These are phyloP conservation scores for Podila horticola DNA, from an alignment of 192 early-diverging fungal species.

Conservation along the genomic window DNA sequence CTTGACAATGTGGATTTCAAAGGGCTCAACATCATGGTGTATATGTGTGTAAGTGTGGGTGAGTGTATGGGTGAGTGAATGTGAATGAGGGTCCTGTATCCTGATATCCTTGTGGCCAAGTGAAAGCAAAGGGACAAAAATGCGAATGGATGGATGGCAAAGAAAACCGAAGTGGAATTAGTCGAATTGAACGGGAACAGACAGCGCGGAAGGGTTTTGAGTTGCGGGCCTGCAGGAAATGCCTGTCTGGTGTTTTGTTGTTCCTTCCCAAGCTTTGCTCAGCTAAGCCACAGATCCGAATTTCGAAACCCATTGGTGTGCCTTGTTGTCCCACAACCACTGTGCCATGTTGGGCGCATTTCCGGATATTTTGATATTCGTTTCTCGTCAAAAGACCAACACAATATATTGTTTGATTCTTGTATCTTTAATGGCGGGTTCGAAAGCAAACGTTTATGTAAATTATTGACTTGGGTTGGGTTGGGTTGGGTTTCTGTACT, in stretches of 20 bases:
- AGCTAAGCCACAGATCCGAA: conserved; percentile 4
- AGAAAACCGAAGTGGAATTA: too few species aligned
- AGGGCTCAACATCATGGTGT: conserved; percentile 29
- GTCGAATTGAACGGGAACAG: too few species aligned
- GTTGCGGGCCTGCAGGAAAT: neutral
- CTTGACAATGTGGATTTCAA: conserved; percentile 31
- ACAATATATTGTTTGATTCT: neutral
- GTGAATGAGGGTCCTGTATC: neutral
- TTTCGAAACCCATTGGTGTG: too few species aligned
- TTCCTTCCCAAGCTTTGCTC: neutral
- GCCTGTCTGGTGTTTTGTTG: neutral
- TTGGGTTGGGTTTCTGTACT: neutral
- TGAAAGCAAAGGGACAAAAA: neutral
- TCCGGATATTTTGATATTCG: neutral
- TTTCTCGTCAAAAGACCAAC: neutral
- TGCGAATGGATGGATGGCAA: too few species aligned
- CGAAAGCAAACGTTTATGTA: too few species aligned
- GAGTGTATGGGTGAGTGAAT: neutral
- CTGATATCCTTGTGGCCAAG: neutral
- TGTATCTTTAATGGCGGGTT: too few species aligned
- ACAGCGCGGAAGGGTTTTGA: neutral
- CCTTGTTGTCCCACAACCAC: too few species aligned
- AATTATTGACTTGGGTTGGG: too few species aligned
- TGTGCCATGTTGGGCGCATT: too few species aligned
- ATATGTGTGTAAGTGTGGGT: neutral